Percentiles rank a stretch among this genome's conserved stretches.
These are phyloP conservation scores for Juncus effusus DNA, from an alignment of 176 grass and related monocot species.

Conservation along the genomic window DNA sequence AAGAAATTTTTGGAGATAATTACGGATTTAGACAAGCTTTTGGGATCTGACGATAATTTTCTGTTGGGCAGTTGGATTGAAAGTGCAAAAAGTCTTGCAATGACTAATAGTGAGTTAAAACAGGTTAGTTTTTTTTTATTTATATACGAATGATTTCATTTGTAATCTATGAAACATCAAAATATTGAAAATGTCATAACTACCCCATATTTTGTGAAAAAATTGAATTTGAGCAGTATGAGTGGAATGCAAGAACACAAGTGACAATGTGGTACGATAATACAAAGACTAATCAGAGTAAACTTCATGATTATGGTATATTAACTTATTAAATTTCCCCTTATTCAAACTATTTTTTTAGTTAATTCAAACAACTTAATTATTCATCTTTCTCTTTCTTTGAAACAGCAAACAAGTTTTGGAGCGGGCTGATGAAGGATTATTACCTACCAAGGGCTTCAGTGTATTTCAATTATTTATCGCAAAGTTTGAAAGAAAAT, in stretches of 20 bases:
- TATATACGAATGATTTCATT: not conserved
- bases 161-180: not conserved
- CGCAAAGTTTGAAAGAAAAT: slow-evolving; percentile 58
- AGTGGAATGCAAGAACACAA: slow-evolving; percentile 97
- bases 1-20: slow-evolving; percentile 79
- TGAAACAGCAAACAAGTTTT: slow-evolving; percentile 78
- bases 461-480: slow-evolving; percentile 63
- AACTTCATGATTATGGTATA: slow-evolving; percentile 93
- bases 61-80: slow-evolving; percentile 90
- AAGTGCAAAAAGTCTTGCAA: slow-evolving; percentile 72
- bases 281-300: slow-evolving; percentile 75
- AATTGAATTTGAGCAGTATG: slow-evolving; percentile 36
- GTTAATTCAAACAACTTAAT: not conserved
- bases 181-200: too few species aligned
- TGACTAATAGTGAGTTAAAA: slow-evolving; percentile 42
- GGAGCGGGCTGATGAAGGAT: slow-evolving; percentile 80
- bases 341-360: slow-evolving; percentile 7
- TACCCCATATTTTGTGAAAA: too few species aligned
- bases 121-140: slow-evolving; percentile 46
- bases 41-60: slow-evolving; percentile 84
- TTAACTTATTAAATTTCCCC: not conserved
- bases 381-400: not conserved
- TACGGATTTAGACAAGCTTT: slow-evolving; percentile 63
- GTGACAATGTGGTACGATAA: slow-evolving; percentile 98
- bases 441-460: slow-evolving; percentile 93